Evolutionary conservation across 257 asterid species (phyloP), one percentile per base, ranked within the genome.

Genomic region (Scutellaria baicalensis): DNA sequence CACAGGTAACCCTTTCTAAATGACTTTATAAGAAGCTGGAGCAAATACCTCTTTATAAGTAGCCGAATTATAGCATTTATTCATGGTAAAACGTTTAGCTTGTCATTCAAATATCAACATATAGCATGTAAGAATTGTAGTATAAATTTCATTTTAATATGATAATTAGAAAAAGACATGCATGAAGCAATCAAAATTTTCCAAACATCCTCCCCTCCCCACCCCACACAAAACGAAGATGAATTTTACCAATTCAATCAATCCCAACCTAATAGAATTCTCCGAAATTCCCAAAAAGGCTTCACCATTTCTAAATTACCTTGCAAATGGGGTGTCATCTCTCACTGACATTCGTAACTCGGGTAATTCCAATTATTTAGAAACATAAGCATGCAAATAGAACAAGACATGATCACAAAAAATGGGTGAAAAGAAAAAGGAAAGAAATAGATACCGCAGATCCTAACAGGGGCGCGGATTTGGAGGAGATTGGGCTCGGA

Each of bases 401-500:
- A 43, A 56, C 6, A 64, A 2, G 56, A 52, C 18, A 42, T 42
- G 23, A 52, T 54, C 23, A 40, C 12, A 68, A 0, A 52, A 31
- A 50, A 33, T 9, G 43, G 13, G 48, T 2, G 11, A 43, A 69
- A 6, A 13, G 1, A 17, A 66, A 60, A 36, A 21, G 48, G 10
- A 44, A 62, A 48, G 8, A 38, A 62, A 42, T 23, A 63, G 36
- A 14, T 64, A 91, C 96, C 97, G 52, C 97, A 89, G 80, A 89
- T 89, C 91, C 86, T 91, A 75, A 89, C 69, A 17, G 96, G 97
- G 36, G 96, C 93, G 23, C 58, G 84, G 64, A 92, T 61, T 35
- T 77, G 81, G 23, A 92, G 93, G 60, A 91, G 95, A 73, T 47
- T 89, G 64, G 96, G 92, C 61, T 89, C 88, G 27, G 95, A 85